Evolutionary conservation across 768 basidiomycete genomes (phyloP), one percentile per base, ranked within the genome.

Genomic region (Gymnopilus junonius): DNA sequence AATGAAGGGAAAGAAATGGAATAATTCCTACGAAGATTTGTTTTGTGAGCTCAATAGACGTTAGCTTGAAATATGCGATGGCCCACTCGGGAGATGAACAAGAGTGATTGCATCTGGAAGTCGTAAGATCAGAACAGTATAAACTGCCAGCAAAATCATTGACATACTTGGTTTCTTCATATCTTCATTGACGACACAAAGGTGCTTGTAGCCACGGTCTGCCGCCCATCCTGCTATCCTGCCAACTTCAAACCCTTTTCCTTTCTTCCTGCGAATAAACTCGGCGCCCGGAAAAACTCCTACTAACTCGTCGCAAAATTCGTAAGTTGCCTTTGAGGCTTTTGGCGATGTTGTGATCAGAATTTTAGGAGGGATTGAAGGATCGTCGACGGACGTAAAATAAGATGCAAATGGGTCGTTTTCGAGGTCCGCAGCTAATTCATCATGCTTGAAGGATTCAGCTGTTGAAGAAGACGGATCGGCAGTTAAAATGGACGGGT

Each of bases 51-150:
- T 94, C 87, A 39, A 99, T 82, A 6, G 94, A 96, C 0, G 93
- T 90, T 42, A 99, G 82, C 73, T 93, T 97, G 83, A 99, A 98
- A 74, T 96, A 96, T 0, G 96, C 96, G 94, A 93, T 0, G 97
- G 97, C 12, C 97, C 97, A 55, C 87, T 80, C 0, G 97, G 97
- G 12, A 99, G 87, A 71, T 97, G 87, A 45, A 95, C 86, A 57
- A 99, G 77, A 0, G 97, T 98, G 65, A 99, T 88, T 2, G 95
- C 95, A 77, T 97, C 97, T 99, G 67, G 4, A 63, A 51, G 40
- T 27, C 21, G 17, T 48, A 48, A 63, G 32, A 61, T 69, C 17
- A 63, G 54, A 40, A 37, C 6, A 37, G 46, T 37, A 4, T 37
- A 46, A 29, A 20, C 45, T 34, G 63, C 43, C 42, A 20, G 23